These are phyloP conservation scores for Ascochyta clinopodiicola DNA, from an alignment of 2,329 filamentous ascomycete genomes.

Conservation along the genomic window DNA sequence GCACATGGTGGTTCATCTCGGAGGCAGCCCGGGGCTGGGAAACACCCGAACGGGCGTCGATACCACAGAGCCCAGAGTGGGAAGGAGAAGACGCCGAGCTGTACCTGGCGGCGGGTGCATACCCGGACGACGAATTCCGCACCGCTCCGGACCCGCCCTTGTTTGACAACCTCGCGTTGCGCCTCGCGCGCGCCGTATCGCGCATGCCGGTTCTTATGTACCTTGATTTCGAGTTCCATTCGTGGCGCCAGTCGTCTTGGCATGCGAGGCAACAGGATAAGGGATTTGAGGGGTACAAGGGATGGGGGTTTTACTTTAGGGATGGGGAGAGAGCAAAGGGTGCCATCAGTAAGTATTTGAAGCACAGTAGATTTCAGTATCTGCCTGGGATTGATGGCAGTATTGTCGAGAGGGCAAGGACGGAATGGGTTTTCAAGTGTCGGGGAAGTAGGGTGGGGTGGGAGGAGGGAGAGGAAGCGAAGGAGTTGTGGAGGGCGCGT, in stretches of 20 bases:
- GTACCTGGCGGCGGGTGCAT: constrained; percentile 1
- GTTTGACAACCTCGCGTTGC: constrained; percentile 4
- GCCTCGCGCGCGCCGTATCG: constrained; percentile 2
- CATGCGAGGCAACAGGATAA: constrained; percentile 7
- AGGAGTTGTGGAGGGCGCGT: constrained; percentile 9
- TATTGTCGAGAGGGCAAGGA: constrained; percentile 7
- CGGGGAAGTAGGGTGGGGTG: constrained; percentile 8
- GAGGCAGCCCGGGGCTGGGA: constrained; percentile 3
- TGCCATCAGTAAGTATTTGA: constrained; percentile 5
- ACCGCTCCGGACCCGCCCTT: constrained; percentile 2
- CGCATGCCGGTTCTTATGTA: constrained; percentile 4
- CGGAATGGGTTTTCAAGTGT: constrained; percentile 9
- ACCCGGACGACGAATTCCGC: constrained; percentile 4
- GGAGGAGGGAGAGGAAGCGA: constrained; percentile 5
- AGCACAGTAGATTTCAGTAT: constrained; percentile 6
- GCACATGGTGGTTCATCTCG: constrained; percentile 4
- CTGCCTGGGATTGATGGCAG: constrained; percentile 6
- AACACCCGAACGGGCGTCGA: neutral
- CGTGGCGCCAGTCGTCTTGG: constrained; percentile 2
- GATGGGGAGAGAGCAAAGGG: constrained; percentile 8
- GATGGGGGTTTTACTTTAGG: constrained; percentile 7
- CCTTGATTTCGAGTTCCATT: constrained; percentile 5
- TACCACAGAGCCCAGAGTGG: constrained; percentile 1
- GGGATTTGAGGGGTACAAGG: constrained; percentile 10
- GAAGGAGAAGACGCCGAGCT: constrained; percentile 5